These are phyloP conservation scores for Protomyces inouyei DNA, from an alignment of 1,139 yeast genomes.

Conservation along the genomic window DNA sequence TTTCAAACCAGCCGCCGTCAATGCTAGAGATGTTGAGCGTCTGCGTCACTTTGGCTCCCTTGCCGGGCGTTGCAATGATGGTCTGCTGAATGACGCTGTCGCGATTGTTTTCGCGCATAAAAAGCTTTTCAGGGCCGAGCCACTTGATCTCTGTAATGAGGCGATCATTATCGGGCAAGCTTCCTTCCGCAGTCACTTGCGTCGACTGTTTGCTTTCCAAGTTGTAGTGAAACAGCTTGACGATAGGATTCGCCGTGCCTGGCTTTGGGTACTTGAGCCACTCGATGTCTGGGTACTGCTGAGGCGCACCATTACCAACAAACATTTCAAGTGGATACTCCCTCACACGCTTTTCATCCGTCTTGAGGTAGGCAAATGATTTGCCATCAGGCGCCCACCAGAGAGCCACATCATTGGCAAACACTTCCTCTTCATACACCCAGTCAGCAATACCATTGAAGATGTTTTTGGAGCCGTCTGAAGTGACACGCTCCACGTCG, in stretches of 20 bases:
- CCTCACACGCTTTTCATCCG: conserved; percentile 69
- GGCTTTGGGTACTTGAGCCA: conserved; percentile 82
- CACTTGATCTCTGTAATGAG: conserved; percentile 69
- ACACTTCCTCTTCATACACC: conserved; percentile 94
- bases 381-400: conserved; percentile 87
- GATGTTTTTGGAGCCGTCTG: conserved; percentile 60
- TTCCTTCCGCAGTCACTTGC: conserved; percentile 29
- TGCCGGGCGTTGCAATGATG: conserved; percentile 46
- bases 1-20: conserved; percentile 70
- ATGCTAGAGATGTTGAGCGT: conserved; percentile 44
- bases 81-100: conserved; percentile 59
- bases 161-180: conserved; percentile 46
- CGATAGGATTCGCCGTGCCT: conserved; percentile 66
- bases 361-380: conserved; percentile 56
- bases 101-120: conserved; percentile 68
- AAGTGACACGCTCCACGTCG: conserved; percentile 49
- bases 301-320: conserved; percentile 40
- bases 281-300: conserved; percentile 52
- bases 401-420: conserved; percentile 56
- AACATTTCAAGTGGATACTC: conserved; percentile 60
- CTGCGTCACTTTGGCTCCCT: conserved; percentile 46
- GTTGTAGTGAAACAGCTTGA: conserved; percentile 44
- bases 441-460: conserved; percentile 90
- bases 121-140: conserved; percentile 53
- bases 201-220: conserved; percentile 29